Percentiles rank a stretch among this genome's conserved stretches.
Evolutionary conservation across 2,329 filamentous ascomycete genomes (phyloP).

Genomic region (Fusarium napiforme): DNA sequence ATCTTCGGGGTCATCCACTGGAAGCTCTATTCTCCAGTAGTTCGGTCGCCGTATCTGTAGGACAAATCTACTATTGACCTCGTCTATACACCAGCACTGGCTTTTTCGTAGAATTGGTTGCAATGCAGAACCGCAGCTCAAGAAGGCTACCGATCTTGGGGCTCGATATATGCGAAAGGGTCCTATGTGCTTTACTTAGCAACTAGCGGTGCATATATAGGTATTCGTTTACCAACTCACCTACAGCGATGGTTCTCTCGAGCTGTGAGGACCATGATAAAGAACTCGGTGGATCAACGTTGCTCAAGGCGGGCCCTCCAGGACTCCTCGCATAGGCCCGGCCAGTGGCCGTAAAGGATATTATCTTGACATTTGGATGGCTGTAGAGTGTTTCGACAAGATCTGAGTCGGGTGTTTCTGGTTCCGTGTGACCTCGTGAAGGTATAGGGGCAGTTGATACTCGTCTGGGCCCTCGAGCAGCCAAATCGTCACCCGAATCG

Average conservation of each 20-base stretch:
- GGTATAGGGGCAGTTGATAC: constrained; percentile 54
- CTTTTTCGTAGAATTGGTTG: constrained; percentile 90
- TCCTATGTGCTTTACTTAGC: constrained; percentile 57
- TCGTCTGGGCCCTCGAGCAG: constrained; percentile 48
- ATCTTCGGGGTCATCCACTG: constrained; percentile 62
- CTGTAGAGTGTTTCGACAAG: constrained; percentile 77
- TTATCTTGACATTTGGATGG: constrained; percentile 77
- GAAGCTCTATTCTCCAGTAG: constrained; percentile 92
- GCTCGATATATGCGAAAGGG: constrained; percentile 86
- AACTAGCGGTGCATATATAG: background rate
- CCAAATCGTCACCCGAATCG: constrained; percentile 28
- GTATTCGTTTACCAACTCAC: constrained; percentile 55
- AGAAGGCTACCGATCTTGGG: constrained; percentile 85
- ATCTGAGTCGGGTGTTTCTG: constrained; percentile 37
- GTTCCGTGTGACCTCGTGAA: constrained; percentile 34
- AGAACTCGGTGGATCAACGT: constrained; percentile 67
- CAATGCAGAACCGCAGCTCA: constrained; percentile 84
- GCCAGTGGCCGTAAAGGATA: constrained; percentile 60
- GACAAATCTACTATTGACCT: constrained; percentile 83
- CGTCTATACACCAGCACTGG: constrained; percentile 93
- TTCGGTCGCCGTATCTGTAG: constrained; percentile 83
- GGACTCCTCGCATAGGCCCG: constrained; percentile 48
- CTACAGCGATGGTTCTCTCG: constrained; percentile 83
- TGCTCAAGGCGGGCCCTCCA: constrained; percentile 43
- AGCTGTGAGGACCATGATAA: constrained; percentile 79